These are phyloP conservation scores for Tylopilus felleus DNA, from an alignment of 768 basidiomycete genomes.

Conservation along the genomic window DNA sequence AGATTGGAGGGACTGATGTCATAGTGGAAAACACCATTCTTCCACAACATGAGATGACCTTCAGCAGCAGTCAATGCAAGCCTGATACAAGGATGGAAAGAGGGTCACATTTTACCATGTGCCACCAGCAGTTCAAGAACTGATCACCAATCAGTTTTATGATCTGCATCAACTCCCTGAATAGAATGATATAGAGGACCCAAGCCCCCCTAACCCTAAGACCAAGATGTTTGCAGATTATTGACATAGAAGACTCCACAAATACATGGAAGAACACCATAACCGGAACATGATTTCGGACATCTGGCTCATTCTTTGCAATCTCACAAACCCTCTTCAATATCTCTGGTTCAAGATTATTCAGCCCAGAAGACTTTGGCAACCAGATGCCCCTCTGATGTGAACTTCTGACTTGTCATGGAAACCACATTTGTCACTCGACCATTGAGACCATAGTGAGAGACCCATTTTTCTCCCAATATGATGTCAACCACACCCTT, in stretches of 20 bases:
- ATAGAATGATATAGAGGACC: neutral
- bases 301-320: neutral
- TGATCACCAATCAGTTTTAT: neutral
- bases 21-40: no score
- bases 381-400: neutral
- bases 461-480: neutral
- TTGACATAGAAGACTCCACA: neutral
- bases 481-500: neutral
- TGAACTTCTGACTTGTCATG: neutral
- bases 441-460: neutral
- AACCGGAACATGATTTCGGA: neutral
- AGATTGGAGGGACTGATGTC: no score
- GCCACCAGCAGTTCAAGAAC: neutral
- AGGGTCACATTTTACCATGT: conserved; percentile 1
- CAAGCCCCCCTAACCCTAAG: no score
- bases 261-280: neutral
- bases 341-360: neutral
- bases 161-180: neutral
- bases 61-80: neutral
- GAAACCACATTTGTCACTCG: neutral
- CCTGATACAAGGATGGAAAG: neutral
- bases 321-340: neutral
- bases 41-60: no score
- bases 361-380: neutral
- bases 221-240: neutral